Base-by-base conservation (phyloP, 2,329 filamentous ascomycete genomes). In the Didymella glomerata region DNA sequence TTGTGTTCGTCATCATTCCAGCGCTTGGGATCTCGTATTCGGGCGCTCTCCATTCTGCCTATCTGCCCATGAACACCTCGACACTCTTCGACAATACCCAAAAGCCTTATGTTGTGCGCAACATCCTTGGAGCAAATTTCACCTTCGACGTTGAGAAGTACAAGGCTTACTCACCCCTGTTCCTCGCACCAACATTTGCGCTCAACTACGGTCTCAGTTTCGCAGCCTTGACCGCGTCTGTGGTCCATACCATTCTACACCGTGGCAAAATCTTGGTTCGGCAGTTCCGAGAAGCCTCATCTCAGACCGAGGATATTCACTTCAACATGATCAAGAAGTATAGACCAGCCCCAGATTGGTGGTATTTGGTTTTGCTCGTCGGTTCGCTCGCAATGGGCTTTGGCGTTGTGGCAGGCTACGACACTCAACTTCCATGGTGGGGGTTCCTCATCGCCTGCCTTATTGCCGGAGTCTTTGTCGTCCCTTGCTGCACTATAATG, bases 31-130 rank as follows among this genome's bases (percentile, higher is more conserved):
- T 92, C 18, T 89, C 92, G 71, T 93, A 88, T 70, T 84, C 80
- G 7, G 86, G 86, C 10, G 78, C 82, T 0, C 92, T 88, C 86
- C 91, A 88, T 67, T 82, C 82, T 3, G 74, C 84, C 57, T 91
- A 85, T 59, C 54, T 66, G 11, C 62, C 62, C 32, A 61, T 68
- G 34, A 60, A 85, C 67, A 88, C 91, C 70, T 86, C 87, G 1
- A 81, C 80, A 44, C 90, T 86, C 22, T 92, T 91, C 68, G 90
- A 92, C 76, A 92, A 92, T 68, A 90, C 84, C 0, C 89, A 87
- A 3, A 65, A 76, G 0, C 57, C 63, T 0, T 93, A 92, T 77
- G 85, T 92, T 67, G 88, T 90, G 1, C 80, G 80, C 3, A 83
- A 83, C 8, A 85, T 93, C 44, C 77, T 92, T 3, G 88, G 84